These are phyloP conservation scores for Hypoxylon sp. DNA, from an alignment of 2,329 filamentous ascomycete species.

Conservation along the genomic window DNA sequence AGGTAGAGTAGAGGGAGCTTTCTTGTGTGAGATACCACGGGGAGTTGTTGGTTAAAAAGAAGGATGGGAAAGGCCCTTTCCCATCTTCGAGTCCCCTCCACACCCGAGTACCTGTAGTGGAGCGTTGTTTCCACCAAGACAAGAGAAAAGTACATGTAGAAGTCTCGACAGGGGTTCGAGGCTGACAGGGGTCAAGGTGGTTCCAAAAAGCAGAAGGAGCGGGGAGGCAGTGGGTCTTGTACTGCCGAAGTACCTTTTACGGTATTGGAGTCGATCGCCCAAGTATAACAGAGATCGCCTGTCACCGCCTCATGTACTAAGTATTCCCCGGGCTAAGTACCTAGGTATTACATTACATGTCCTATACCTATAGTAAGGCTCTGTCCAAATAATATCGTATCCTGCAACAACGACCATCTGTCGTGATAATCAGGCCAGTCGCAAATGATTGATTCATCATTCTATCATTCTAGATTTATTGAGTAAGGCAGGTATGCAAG, in stretches of 20 bases:
- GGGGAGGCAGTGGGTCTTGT: constrained; percentile 40
- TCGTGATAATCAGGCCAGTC: not conserved
- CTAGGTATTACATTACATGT: constrained; percentile 25
- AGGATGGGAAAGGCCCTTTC: constrained; percentile 54
- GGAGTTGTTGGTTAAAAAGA: constrained; percentile 49
- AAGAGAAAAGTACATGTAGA: constrained; percentile 24
- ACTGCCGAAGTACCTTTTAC: constrained; percentile 35
- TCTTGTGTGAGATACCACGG: constrained; percentile 43
- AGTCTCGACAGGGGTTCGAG: constrained; percentile 26
- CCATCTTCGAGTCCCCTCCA: constrained; percentile 48
- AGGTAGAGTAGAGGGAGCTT: constrained; percentile 36
- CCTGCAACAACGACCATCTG: constrained; percentile 5
- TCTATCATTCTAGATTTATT: constrained; percentile 12
- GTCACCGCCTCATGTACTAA: constrained; percentile 32
- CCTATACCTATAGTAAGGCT: no score
- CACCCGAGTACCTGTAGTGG: constrained; percentile 35
- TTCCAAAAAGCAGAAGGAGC: constrained; percentile 42
- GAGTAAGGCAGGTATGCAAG: constrained; percentile 26
- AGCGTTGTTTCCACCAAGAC: constrained; percentile 30
- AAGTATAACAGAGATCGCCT: constrained; percentile 35
- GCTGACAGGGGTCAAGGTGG: constrained; percentile 37
- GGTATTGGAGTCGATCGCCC: constrained; percentile 18
- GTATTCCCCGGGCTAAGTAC: not conserved
- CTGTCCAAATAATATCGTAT: constrained; percentile 7
- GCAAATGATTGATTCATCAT: constrained; percentile 21